These are phyloP conservation scores for Taiozyma sp. DNA, from an alignment of 1,139 yeast genomes.

Conservation along the genomic window DNA sequence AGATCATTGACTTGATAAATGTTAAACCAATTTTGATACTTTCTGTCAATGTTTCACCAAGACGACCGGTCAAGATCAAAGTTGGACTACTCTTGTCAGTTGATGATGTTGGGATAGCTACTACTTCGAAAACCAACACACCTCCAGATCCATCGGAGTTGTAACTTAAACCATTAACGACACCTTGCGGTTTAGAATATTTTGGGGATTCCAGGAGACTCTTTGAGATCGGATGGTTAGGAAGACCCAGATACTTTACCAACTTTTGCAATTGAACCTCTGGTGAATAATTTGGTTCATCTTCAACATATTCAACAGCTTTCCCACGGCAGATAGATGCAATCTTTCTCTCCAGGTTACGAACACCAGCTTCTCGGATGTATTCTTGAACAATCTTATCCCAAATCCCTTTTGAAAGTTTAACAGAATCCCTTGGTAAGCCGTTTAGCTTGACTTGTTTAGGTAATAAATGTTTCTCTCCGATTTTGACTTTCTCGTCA, in stretches of 20 bases:
- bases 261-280: slow-evolving; percentile 22
- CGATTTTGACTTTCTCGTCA: slow-evolving; percentile 74
- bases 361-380: slow-evolving; percentile 86
- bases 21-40: slow-evolving; percentile 78
- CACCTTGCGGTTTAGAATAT: slow-evolving; percentile 51
- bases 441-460: slow-evolving; percentile 75
- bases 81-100: slow-evolving; percentile 20
- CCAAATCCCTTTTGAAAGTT: slow-evolving; percentile 46
- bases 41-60: slow-evolving; percentile 81
- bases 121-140: slow-evolving; percentile 74
- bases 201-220: slow-evolving; percentile 25
- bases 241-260: slow-evolving; percentile 50
- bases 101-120: slow-evolving; percentile 45
- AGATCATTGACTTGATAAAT: slow-evolving; percentile 61
- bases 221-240: slow-evolving; percentile 33
- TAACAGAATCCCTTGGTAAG: slow-evolving; percentile 40
- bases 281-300: slow-evolving; percentile 10
- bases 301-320: slow-evolving; percentile 69
- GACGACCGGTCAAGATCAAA: slow-evolving; percentile 70
- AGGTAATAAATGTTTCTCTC: slow-evolving; percentile 68
- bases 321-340: slow-evolving; percentile 76
- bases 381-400: slow-evolving; percentile 61
- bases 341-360: slow-evolving; percentile 68
- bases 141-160: slow-evolving; percentile 89
- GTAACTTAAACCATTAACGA: slow-evolving; percentile 89